These are phyloP conservation scores for Aspergillus carbonarius DNA, from an alignment of 2,329 filamentous ascomycete species.

Conservation along the genomic window DNA sequence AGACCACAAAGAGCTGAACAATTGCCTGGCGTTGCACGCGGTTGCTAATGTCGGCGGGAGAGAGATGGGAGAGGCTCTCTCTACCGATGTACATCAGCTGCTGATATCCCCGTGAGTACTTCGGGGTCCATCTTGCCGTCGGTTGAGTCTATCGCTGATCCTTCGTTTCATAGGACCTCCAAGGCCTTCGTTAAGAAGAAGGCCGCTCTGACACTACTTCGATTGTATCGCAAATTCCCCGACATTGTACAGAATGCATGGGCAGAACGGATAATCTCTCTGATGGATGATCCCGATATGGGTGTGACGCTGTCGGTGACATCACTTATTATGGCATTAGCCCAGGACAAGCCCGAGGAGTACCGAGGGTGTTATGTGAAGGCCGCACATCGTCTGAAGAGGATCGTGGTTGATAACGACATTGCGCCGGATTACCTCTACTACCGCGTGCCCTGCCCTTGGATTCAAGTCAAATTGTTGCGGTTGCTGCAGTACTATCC, in stretches of 20 bases:
- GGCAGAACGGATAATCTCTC: constrained; percentile 96
- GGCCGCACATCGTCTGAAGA: constrained; percentile 83
- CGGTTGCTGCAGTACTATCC: constrained; percentile 93
- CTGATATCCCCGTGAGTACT: constrained; percentile 83
- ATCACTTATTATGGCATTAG: constrained; percentile 89
- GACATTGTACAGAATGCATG: constrained; percentile 94
- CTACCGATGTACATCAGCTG: constrained; percentile 85
- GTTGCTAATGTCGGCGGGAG: constrained; percentile 96
- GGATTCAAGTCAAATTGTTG: constrained; percentile 94
- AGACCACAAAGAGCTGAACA: constrained; percentile 95
- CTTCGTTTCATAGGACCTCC: constrained; percentile 63
- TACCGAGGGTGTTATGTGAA: constrained; percentile 95
- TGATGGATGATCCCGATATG: constrained; percentile 95
- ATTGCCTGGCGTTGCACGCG: constrained; percentile 92
- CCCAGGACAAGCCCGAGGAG: constrained; percentile 89
- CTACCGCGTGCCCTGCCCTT: constrained; percentile 99
- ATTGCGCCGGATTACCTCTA: constrained; percentile 91
- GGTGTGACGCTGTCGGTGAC: constrained; percentile 94
- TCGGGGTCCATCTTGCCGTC: not conserved
- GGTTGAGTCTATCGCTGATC: not conserved
- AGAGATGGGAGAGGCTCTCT: constrained; percentile 95
- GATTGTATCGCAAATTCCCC: constrained; percentile 90
- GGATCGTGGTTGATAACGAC: constrained; percentile 86
- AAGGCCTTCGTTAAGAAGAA: constrained; percentile 99
- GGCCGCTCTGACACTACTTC: constrained; percentile 86